Percentiles rank a stretch among this genome's conserved stretches.
Evolutionary conservation across 2,329 filamentous ascomycete species (phyloP).

Genomic region (Dactylellina sp.): DNA sequence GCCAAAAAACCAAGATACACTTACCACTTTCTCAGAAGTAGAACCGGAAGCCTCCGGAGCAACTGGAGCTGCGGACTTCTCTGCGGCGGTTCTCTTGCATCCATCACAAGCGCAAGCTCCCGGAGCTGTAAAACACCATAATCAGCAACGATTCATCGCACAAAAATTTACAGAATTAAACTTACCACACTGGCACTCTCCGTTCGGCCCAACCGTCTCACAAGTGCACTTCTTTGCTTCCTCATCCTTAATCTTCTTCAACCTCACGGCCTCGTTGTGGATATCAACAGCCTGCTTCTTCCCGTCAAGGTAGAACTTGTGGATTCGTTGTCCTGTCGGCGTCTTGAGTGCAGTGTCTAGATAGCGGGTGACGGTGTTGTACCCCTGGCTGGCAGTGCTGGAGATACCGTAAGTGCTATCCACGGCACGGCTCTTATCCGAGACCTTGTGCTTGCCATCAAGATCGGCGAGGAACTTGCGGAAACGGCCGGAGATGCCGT

Average conservation of each 20-base stretch:
- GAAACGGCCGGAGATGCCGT: conserved; percentile 86
- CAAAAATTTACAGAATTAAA: background rate
- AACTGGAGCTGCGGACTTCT: conserved; percentile 14
- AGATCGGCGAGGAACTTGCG: conserved; percentile 73
- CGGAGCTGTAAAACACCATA: conserved; percentile 26
- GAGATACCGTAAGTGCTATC: conserved; percentile 87
- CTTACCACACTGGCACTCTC: conserved; percentile 43
- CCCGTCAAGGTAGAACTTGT: conserved; percentile 85
- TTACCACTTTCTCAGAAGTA: conserved; percentile 49
- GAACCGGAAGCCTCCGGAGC: conserved; percentile 20
- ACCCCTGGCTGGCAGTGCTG: conserved; percentile 70
- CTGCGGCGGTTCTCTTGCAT: conserved; percentile 33
- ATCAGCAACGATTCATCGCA: background rate
- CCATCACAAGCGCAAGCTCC: conserved; percentile 36
- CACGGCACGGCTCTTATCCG: conserved; percentile 83
- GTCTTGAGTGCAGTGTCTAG: conserved; percentile 93
- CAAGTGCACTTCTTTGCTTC: conserved; percentile 39
- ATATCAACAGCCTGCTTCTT: conserved; percentile 94
- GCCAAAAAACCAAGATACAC: background rate
- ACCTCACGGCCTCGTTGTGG: conserved; percentile 85
- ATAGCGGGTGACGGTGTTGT: conserved; percentile 76
- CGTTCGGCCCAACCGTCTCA: conserved; percentile 23
- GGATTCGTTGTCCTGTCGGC: conserved; percentile 87
- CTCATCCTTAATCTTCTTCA: conserved; percentile 75
- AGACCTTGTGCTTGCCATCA: conserved; percentile 86